Base-by-base conservation (phyloP, 169 alveolate species). In the Babesia bovis region DNA sequence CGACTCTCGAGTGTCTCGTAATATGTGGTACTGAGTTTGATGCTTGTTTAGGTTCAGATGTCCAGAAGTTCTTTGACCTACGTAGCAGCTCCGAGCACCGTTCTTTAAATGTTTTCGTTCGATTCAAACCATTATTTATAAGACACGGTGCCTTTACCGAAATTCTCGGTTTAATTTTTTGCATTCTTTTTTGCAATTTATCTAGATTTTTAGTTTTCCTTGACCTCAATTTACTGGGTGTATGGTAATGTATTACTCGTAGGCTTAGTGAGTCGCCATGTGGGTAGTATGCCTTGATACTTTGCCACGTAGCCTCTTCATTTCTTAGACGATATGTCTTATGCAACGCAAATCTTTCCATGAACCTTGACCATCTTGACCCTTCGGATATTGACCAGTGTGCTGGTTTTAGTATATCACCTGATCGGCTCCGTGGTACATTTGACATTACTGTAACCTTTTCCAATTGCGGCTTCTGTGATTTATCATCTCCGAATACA, bases 401-500 rank as follows among this genome's bases (percentile, higher is more conserved):
- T 10, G 73, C 0, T 7, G 28, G 17, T 52, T 23, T 45, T 5
- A 63, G 3, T 3, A 9, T 6, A 4, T 12, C 73, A 3, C 73
- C 73, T 23, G 73, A 45, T 2, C 28, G 13, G 25, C 73, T 63
- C 61, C 73, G n/a, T 3, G 73, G 63, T 47, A 63, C 9, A 41
- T 63, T 63, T n/a, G 73, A 63, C 73, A 63, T 19, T 28, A 45
- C 47, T 9, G 73, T 63, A 30, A 63, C 73, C 61, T 63, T 63
- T 4, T 63, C 73, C 60, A 63, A 55, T 15, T 63, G 73, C 33
- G 73, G 73, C 38, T 33, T 44, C 25, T 63, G 73, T 4, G 61
- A 63, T 33, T 25, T 42, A 49, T 63, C 21, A 15, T 49, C 52
- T 42, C 73, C 73, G 19, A 50, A 53, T 17, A 52, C 66, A 51